Conservation (phyloP, 495 filamentous ascomycete genomes). For the Rusavskia elegans region DNA sequence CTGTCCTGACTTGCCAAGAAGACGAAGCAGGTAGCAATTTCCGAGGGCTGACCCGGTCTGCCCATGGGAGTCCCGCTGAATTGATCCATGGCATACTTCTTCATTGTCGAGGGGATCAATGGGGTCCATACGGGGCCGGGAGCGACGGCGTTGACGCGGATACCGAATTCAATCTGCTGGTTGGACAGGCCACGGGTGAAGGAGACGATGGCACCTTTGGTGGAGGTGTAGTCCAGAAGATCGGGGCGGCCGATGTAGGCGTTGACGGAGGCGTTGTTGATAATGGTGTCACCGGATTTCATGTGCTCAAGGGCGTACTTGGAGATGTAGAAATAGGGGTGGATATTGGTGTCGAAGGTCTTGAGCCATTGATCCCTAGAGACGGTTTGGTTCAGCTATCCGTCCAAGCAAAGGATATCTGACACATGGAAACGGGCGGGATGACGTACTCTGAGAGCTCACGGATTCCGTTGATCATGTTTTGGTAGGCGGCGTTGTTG, state of each 20-base stretch:
- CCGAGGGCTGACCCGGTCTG: conserved; percentile 58
- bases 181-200: conserved; percentile 71
- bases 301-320: conserved; percentile 69
- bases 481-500: conserved; percentile 68
- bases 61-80: conserved; percentile 64
- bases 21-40: conserved; percentile 75
- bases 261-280: conserved; percentile 73
- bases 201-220: conserved; percentile 68
- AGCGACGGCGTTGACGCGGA: conserved; percentile 67
- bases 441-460: conserved; percentile 51
- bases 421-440: neutral
- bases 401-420: neutral
- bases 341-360: conserved; percentile 64
- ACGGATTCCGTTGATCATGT: conserved; percentile 54
- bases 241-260: conserved; percentile 71
- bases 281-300: conserved; percentile 59
- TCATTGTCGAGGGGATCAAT: conserved; percentile 67
- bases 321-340: conserved; percentile 57
- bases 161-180: conserved; percentile 54
- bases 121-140: conserved; percentile 82
- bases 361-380: conserved; percentile 56
- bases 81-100: conserved; percentile 46
- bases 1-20: conserved; percentile 67
- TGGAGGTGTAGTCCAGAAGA: conserved; percentile 72
- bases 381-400: neutral